These are phyloP conservation scores for Vickermania ingenoplastis DNA, from an alignment of 208 protist species.

Conservation along the genomic window DNA sequence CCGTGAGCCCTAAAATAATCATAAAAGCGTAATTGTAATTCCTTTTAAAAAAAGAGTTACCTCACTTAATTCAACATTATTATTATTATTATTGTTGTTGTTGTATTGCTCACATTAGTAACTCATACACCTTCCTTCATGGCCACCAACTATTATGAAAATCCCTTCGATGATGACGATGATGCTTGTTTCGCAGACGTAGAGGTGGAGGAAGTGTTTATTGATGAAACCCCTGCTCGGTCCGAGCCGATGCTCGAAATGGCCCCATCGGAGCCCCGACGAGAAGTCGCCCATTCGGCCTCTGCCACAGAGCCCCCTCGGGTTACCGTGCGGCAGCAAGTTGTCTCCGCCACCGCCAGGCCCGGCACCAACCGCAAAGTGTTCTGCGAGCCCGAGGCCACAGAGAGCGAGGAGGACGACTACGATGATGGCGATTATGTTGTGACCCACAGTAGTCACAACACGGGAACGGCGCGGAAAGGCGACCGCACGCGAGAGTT, in stretches of 20 bases:
- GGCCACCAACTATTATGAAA: slow-evolving; percentile 28
- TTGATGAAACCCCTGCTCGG: background rate
- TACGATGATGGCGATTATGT: background rate
- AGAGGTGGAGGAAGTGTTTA: slow-evolving; percentile 1
- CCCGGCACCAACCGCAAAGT: background rate
- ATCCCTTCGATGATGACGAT: slow-evolving; percentile 56
- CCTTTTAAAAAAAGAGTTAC: no score
- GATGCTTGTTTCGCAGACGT: slow-evolving; percentile 53
- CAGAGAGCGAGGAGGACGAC: background rate
- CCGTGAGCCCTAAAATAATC: no score
- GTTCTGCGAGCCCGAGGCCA: background rate
- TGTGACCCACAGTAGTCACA: background rate
- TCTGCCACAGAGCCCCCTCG: background rate
- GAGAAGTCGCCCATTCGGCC: background rate
- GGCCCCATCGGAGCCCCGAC: background rate
- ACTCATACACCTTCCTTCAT: no score
- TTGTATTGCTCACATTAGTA: no score
- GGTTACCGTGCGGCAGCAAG: background rate
- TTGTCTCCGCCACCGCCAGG: background rate
- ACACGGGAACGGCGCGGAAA: background rate
- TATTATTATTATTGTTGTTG: no score
- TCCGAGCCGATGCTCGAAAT: background rate
- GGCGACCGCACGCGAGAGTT: background rate
- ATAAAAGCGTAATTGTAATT: no score
- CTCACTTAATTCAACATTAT: no score